These are phyloP conservation scores for Apophysomyces variabilis DNA, from an alignment of 371 early-diverging fungal species.

Conservation along the genomic window DNA sequence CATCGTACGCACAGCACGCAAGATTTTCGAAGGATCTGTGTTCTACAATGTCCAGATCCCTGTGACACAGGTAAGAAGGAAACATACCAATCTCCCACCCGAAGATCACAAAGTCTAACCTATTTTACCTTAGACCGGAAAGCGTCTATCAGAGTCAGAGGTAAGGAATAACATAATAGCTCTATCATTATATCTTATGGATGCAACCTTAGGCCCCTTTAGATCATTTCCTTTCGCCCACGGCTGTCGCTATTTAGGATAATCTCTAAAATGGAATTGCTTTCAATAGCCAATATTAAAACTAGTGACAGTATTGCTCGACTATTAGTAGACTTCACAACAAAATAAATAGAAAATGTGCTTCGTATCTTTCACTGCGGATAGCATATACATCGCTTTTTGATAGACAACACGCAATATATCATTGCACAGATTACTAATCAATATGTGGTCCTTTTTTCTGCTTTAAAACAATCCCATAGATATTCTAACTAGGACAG, in stretches of 20 bases:
- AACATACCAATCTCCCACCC: background rate
- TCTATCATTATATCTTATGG: background rate
- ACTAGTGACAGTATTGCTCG: no score
- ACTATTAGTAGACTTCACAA: no score
- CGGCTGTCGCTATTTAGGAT: background rate
- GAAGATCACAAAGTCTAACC: background rate
- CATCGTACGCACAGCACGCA: background rate
- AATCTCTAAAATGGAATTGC: no score
- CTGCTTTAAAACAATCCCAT: no score
- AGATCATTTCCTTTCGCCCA: background rate
- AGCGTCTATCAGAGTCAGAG: background rate
- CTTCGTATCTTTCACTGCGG: no score
- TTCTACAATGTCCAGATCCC: background rate
- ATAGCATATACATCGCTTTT: no score
- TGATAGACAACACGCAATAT: no score
- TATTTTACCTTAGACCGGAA: background rate
- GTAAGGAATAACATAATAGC: background rate
- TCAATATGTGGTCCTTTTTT: no score
- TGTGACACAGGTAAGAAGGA: background rate
- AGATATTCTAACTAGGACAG: no score
- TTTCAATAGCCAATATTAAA: no score
- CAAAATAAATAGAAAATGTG: no score
- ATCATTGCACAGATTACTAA: no score
- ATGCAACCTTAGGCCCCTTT: background rate
- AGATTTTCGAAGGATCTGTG: constrained; percentile 1